Evolutionary conservation across 2,329 filamentous ascomycete species (phyloP), one percentile per base, ranked within the genome.

Genomic region (Cladophialophora yegresii): DNA sequence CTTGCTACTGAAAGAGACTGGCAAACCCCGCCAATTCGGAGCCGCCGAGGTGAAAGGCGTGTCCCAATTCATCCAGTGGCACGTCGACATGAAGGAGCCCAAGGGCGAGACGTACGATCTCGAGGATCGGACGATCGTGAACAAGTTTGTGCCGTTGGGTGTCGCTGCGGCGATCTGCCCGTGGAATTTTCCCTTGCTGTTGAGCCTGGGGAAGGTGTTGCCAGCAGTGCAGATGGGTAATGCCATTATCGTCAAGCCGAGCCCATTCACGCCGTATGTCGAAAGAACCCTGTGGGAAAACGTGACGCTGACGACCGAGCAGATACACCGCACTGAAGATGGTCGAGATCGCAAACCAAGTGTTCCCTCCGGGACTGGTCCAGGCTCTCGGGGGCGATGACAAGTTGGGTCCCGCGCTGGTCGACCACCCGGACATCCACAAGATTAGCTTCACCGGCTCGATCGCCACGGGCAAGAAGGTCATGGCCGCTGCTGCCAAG

Each of bases 371-470:
- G 0, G 87, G 86, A 28, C 83, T 89, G n/a, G 72, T 88, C 1
- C 85, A 88, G 70, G 82, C 78, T 0, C 74, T 89, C 1, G 83
- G 83, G 57, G 87, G 86, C 4, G 84, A 84, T 57, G 85, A 88
- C 69, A 77, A 79, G 49, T 80, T 89, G 4, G 86, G 86, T 2
- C 84, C 83, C 0, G 79, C 79, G 78, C 73, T 89, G 59, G 86
- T 84, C 0, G 73, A 72, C 16, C 86, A 89, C 69, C 83, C 84
- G 0, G 82, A 79, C 23, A 81, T 88, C 63, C 79, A 82, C 62
- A 88, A 87, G 78, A 83, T 89, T 71, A 81, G 79, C 67, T 89
- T 89, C 75, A 88, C 86, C 0, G 86, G 86, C 1, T 86, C 83
- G 16, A 84, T 79, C 7, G 77, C 79, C 0, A 87, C 84, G 0